Evolutionary conservation across 306 rosid species (phyloP), one percentile per base, ranked within the genome.

Genomic region (Betula pendula): DNA sequence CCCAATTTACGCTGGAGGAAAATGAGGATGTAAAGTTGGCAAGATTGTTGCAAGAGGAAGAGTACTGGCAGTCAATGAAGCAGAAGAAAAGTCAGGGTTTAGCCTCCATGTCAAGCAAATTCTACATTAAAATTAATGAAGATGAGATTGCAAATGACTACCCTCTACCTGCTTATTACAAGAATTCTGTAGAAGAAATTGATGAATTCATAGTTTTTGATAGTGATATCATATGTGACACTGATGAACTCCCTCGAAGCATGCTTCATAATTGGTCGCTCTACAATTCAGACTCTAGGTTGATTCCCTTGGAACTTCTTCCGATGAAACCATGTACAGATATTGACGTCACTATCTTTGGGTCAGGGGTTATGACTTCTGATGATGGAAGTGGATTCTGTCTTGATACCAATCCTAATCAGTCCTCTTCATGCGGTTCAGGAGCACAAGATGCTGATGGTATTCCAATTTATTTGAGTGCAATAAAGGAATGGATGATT

Each of bases 401-500:
- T 85, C 88, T 95, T 40, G 99, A 92, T 86, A 47, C 87, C 27
- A 91, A 92, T 50, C 47, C 71, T 60, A 75, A 82, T 68, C 96
- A 88, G 77, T 88, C 96, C 69, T 88, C 90, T 73, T 87, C 97
- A 65, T 33, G 52, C 53, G 78, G 86, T 72, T 73, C 88, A 53
- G 94, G 79, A 75, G 81, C 75, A 47, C 85, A 88, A 68, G 81
- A 40, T 77, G 40, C 77, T n/a, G 90, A 89, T 86, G 99, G 99
- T 68, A 91, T 95, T 47, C 98, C 99, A 62, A 87, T 89, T 78
- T 95, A 85, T 85, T 82, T 92, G 73, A 95, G 97, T 83, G 91
- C 94, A 19, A 92, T 95, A 75, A 95, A 92, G 83, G 99, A 95
- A 74, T 95, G 99, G 99, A 84, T 92, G 97, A 89, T 95, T 77